Evolutionary conservation across 1,139 yeast genomes (phyloP).

Genomic region (Nakaseomyces sp.): DNA sequence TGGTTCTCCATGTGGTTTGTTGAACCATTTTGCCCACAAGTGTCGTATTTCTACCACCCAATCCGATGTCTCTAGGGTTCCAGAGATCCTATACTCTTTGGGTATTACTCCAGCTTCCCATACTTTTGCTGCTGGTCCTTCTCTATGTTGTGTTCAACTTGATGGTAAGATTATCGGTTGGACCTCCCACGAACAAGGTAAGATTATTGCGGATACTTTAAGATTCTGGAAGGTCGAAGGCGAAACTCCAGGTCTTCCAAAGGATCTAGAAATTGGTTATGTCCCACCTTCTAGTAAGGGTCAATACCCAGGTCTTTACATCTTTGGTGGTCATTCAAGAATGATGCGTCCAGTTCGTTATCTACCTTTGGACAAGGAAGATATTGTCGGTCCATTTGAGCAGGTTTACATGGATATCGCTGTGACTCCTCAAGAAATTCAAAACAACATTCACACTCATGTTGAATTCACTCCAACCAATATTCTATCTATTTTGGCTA

Average conservation of each 20-base stretch:
- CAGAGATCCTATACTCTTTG: slow-evolving; percentile 54
- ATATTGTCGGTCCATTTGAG: slow-evolving; percentile 93
- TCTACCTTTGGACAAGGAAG: slow-evolving; percentile 73
- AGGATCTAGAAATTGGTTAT: slow-evolving; percentile 83
- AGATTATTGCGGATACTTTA: slow-evolving; percentile 76
- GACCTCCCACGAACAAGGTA: slow-evolving; percentile 86
- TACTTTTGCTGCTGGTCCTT: slow-evolving; percentile 80
- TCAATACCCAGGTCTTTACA: slow-evolving; percentile 90
- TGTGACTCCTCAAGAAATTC: slow-evolving; percentile 87
- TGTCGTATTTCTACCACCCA: slow-evolving; percentile 77
- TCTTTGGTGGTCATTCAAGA: slow-evolving; percentile 87
- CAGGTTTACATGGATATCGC: slow-evolving; percentile 97
- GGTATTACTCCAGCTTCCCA: slow-evolving; percentile 75
- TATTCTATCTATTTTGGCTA: slow-evolving; percentile 86
- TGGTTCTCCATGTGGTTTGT: slow-evolving; percentile 98
- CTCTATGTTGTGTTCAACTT: slow-evolving; percentile 78
- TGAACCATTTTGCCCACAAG: slow-evolving; percentile 93
- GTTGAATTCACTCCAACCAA: slow-evolving; percentile 95
- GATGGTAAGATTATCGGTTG: slow-evolving; percentile 93
- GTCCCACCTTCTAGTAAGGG: slow-evolving; percentile 94
- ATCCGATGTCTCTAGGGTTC: slow-evolving; percentile 65
- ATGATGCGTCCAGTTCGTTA: slow-evolving; percentile 95
- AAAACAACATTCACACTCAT: slow-evolving; percentile 72
- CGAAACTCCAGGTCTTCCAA: slow-evolving; percentile 56
- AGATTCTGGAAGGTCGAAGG: slow-evolving; percentile 93